These are phyloP conservation scores for Phlebiopsis gigantea DNA, from an alignment of 768 basidiomycete genomes.

Conservation along the genomic window DNA sequence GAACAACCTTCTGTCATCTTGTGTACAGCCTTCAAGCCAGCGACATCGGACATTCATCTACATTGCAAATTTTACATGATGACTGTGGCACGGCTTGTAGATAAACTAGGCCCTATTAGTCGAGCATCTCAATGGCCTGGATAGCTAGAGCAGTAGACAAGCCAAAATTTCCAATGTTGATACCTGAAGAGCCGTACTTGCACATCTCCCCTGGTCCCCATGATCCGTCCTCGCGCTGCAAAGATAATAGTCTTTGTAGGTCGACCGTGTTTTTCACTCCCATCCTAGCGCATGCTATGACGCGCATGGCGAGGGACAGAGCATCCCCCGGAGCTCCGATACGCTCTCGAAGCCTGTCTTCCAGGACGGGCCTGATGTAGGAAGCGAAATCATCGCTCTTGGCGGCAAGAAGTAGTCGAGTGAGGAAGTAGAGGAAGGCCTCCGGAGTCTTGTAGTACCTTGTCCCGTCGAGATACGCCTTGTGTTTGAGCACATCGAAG, in stretches of 20 bases:
- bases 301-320: slow-evolving; percentile 52
- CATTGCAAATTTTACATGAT: no score
- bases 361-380: slow-evolving; percentile 33
- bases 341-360: slow-evolving; percentile 43
- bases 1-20: no score
- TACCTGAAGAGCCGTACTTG: slow-evolving; percentile 43
- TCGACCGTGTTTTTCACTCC: slow-evolving; percentile 39
- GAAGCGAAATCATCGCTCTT: slow-evolving; percentile 9
- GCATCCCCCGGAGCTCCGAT: slow-evolving; percentile 46
- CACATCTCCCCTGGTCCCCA: slow-evolving; percentile 55
- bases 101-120: no score
- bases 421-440: slow-evolving; percentile 47
- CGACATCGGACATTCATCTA: no score
- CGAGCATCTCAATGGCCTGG: no score
- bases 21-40: no score
- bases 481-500: slow-evolving; percentile 41
- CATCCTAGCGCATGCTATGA: slow-evolving; percentile 38
- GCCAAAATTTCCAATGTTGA: slow-evolving; percentile 33
- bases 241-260: slow-evolving; percentile 35
- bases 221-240: slow-evolving; percentile 52
- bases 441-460: slow-evolving; percentile 50
- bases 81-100: slow-evolving; percentile 22
- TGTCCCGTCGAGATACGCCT: slow-evolving; percentile 51
- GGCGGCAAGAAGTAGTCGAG: slow-evolving; percentile 36
- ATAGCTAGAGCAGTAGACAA: no score